Percentiles rank a stretch among this genome's conserved stretches.
phyloP scores from a whole-genome alignment of 2,329 filamentous ascomycete genomes.

The Raffaelea ambrosiae region DNA sequence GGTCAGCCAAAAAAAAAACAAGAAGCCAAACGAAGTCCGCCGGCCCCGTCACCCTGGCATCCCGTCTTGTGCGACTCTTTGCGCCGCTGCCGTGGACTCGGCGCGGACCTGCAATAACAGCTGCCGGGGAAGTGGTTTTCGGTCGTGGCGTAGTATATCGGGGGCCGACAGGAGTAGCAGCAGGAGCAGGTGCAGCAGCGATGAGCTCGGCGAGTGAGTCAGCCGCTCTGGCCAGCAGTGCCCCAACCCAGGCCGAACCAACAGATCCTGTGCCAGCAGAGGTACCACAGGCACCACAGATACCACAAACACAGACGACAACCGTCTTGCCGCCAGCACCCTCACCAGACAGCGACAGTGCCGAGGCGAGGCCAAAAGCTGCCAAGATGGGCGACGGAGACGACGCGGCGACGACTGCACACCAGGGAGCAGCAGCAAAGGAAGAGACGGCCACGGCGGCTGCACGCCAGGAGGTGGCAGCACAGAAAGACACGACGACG shows the following conservation, averaged over 20 bases:
- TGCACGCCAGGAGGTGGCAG: not conserved
- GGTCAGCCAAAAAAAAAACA: too few species aligned
- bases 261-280: not conserved
- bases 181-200: too few species aligned
- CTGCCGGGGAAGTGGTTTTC: not conserved
- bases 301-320: not conserved
- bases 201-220: too few species aligned
- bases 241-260: too few species aligned
- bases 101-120: not conserved
- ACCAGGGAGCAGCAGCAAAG: not conserved
- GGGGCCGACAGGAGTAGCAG: too few species aligned
- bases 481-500: not conserved
- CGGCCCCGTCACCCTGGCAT: conserved; percentile 9
- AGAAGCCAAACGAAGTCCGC: too few species aligned
- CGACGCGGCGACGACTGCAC: conserved; percentile 9
- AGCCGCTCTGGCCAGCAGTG: too few species aligned
- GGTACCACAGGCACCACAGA: not conserved
- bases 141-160: too few species aligned
- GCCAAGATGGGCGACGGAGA: conserved; percentile 2
- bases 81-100: not conserved
- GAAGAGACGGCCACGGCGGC: not conserved
- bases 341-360: not conserved
- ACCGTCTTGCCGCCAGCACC: too few species aligned
- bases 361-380: conserved; percentile 3
- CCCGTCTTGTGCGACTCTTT: not conserved